These are phyloP conservation scores for Euphorbia lathyris DNA, from an alignment of 345 rosid species.

Conservation along the genomic window DNA sequence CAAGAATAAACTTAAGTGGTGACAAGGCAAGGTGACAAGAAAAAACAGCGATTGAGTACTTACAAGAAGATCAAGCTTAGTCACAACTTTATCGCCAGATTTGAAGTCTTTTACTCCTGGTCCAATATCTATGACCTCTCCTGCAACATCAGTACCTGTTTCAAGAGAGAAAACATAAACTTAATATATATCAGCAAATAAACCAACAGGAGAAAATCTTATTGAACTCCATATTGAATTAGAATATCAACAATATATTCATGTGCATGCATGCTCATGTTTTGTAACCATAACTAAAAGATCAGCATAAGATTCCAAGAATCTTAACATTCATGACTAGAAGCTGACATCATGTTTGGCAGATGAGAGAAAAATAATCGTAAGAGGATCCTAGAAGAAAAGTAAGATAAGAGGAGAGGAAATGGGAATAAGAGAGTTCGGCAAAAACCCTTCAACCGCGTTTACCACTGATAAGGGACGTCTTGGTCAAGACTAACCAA, in stretches of 20 bases:
- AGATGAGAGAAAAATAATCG: neutral
- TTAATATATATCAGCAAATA: neutral
- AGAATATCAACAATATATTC: neutral
- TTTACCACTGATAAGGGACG: no score
- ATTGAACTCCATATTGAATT: neutral
- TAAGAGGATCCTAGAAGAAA: neutral
- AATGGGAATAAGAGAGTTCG: no score
- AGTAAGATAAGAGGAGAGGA: neutral
- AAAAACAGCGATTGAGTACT: slow-evolving; percentile 15
- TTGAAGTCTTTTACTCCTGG: slow-evolving; percentile 52
- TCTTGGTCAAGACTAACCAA: no score
- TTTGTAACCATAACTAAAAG: neutral
- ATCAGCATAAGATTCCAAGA: neutral
- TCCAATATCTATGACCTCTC: slow-evolving; percentile 73
- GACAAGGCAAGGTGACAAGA: neutral
- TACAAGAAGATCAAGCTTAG: slow-evolving; percentile 45
- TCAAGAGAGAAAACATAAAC: slow-evolving; percentile 14
- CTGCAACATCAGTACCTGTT: slow-evolving; percentile 74
- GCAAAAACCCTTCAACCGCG: no score
- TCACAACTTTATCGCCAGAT: slow-evolving; percentile 78
- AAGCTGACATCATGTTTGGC: neutral
- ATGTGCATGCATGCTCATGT: neutral
- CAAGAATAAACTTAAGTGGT: neutral
- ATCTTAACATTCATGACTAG: neutral
- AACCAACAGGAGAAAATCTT: neutral